Conservation (phyloP, 1,139 yeast genomes). For the Hyphopichia wangnamkhiaoensis region DNA sequence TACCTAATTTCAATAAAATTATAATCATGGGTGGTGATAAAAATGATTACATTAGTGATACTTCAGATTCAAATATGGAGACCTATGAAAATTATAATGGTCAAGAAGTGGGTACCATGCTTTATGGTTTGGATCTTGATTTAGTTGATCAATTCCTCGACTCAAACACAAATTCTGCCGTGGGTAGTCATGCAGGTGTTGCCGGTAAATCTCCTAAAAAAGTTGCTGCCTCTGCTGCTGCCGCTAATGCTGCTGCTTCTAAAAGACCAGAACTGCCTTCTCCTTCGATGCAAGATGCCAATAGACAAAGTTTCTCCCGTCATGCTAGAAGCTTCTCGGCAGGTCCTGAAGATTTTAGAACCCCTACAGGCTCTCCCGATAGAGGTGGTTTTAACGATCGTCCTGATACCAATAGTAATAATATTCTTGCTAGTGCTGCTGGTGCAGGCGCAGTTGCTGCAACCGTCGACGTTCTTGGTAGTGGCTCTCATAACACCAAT, state of each 20-base stretch:
- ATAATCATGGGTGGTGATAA: constrained; percentile 92
- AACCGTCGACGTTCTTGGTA: constrained; percentile 8
- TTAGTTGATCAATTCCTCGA: constrained; percentile 33
- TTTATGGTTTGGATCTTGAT: constrained; percentile 61
- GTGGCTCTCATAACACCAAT: not conserved
- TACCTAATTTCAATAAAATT: constrained; percentile 64
- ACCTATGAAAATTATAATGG: constrained; percentile 54
- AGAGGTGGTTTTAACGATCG: constrained; percentile 15
- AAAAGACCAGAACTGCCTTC: constrained; percentile 15
- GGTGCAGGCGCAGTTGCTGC: constrained; percentile 14
- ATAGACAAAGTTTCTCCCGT: constrained; percentile 24
- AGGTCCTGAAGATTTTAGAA: constrained; percentile 45
- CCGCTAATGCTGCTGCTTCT: constrained; percentile 16
- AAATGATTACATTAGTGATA: constrained; percentile 51
- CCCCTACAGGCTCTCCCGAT: constrained; percentile 42
- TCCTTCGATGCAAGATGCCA: constrained; percentile 13
- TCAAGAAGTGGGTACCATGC: constrained; percentile 55
- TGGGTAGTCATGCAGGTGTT: constrained; percentile 12
- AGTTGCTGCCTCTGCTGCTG: constrained; percentile 12
- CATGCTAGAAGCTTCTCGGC: constrained; percentile 43
- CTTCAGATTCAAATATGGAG: constrained; percentile 39
- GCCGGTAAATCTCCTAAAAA: constrained; percentile 7
- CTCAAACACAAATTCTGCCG: constrained; percentile 12
- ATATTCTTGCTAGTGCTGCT: constrained; percentile 11
- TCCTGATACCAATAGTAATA: constrained; percentile 6